Evolutionary conservation across 768 basidiomycete species (phyloP).

Genomic region (Leccinum fibrillosum): DNA sequence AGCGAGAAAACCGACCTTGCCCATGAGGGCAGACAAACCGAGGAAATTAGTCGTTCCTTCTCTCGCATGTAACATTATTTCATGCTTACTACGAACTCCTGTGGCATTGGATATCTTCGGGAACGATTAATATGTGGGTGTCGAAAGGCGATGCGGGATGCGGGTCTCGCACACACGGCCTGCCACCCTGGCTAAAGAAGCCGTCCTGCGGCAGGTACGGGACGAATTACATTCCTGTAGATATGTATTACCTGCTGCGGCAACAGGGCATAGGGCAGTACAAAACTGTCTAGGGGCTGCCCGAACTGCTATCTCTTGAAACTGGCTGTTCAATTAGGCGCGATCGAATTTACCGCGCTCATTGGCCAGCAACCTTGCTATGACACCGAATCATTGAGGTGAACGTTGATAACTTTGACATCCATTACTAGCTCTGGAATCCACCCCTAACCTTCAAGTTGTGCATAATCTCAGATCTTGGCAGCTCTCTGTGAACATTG

Average conservation of each 20-base stretch:
- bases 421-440: background rate
- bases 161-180: background rate
- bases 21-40: background rate
- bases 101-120: background rate
- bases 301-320: background rate
- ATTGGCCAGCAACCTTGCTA: background rate
- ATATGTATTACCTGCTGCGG: slow-evolving; percentile 38
- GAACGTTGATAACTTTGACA: background rate
- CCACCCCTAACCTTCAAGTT: background rate
- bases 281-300: background rate
- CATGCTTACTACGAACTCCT: slow-evolving; percentile 8
- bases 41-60: background rate
- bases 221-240: slow-evolving; percentile 20
- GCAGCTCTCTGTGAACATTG: background rate
- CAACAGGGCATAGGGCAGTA: slow-evolving; percentile 29
- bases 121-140: slow-evolving; percentile 9
- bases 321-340: background rate
- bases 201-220: background rate
- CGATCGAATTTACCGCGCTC: background rate
- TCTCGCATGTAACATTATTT: slow-evolving; percentile 20
- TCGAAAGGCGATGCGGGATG: slow-evolving; percentile 4
- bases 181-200: slow-evolving; percentile 2
- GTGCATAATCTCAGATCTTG: background rate
- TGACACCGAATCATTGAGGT: background rate
- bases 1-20: background rate